Conservation (phyloP, 768 basidiomycete genomes). For the Serpula lacrymans region DNA sequence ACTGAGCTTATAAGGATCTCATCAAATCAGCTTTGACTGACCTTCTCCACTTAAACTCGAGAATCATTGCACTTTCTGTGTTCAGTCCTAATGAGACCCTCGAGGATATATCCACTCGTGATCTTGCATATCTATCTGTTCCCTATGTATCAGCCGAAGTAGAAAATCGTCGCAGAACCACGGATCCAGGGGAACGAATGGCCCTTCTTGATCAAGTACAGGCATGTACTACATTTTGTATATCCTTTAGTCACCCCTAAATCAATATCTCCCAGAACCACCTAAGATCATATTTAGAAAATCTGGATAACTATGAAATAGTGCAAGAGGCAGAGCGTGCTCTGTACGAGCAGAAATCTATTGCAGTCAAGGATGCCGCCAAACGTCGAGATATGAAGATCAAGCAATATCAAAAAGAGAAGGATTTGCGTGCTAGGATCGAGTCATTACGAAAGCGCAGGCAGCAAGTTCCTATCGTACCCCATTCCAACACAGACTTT, state of each 20-base stretch:
- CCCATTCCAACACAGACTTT: slow-evolving; percentile 45
- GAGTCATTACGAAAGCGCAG: slow-evolving; percentile 58
- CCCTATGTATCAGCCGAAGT: slow-evolving; percentile 68
- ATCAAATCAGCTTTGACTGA: slow-evolving; percentile 53
- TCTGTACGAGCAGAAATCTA: slow-evolving; percentile 48
- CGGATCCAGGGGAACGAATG: slow-evolving; percentile 56
- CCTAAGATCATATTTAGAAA: slow-evolving; percentile 42
- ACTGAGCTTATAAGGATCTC: slow-evolving; percentile 45
- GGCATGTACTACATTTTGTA: slow-evolving; percentile 39
- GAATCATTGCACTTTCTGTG: slow-evolving; percentile 58
- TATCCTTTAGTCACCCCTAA: slow-evolving; percentile 12
- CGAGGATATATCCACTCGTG: slow-evolving; percentile 76
- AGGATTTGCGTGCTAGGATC: slow-evolving; percentile 67
- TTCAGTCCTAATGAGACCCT: slow-evolving; percentile 84
- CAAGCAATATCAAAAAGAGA: slow-evolving; percentile 84
- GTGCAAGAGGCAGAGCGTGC: slow-evolving; percentile 57
- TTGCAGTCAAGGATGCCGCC: slow-evolving; percentile 57
- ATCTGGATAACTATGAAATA: slow-evolving; percentile 64
- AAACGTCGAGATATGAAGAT: slow-evolving; percentile 86
- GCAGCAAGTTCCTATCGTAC: slow-evolving; percentile 33
- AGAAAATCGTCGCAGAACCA: slow-evolving; percentile 54
- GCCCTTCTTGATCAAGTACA: slow-evolving; percentile 50
- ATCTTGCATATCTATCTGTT: slow-evolving; percentile 73
- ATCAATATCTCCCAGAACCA: slow-evolving; percentile 39
- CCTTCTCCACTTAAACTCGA: slow-evolving; percentile 48